Evolutionary conservation across 2,329 filamentous ascomycete genomes (phyloP), one percentile per base, ranked within the genome.

Genomic region (Ophiocordyceps robertsii): DNA sequence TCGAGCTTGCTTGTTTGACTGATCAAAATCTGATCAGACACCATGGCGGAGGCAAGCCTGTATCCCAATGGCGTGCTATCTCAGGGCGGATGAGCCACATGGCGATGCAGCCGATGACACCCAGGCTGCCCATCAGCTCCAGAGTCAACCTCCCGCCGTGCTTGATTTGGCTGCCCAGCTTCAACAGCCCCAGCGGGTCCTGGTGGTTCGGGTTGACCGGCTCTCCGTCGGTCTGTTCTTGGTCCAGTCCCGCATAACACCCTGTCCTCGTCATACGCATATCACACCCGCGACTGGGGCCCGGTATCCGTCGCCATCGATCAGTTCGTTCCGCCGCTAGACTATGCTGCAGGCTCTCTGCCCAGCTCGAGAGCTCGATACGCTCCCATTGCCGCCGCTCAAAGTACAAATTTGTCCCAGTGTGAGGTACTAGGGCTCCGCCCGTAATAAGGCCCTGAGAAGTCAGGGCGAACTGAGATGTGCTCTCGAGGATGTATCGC

Each of bases 111-210:
- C 86, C 83, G 3, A 93, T 58, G 27, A 92, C 65, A 0, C 87
- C 80, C 42, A 88, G 68, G 41, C 83, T 78, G 13, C 86, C 83
- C 19, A 89, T 61, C 6, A 93, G 66, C 56, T 89, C 83, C 32
- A 93, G 64, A 1, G 83, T 72, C 38, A 82, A 60, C 66, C 80
- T 80, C 1, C 84, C 75, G 38, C 72, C 73, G 37, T 72, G 70
- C 51, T 73, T 78, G 33, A 93, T 54, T 31, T 77, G 73, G 17
- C 82, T 77, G 3, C 76, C 75, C 48, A 88, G 72, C 47, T 80
- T 71, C 41, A 93, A 69, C 31, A 95, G 59, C 0, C 88, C 88
- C 0, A 95, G 68, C 1, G 89, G 89, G 58, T 95, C 89, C 45
- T 84, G 73, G 30, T 77, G 70, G 50, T 39, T 42, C 12, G 33